phyloP scores from a whole-genome alignment of 2,329 filamentous ascomycete genomes.

The Aureobasidium sp. region DNA sequence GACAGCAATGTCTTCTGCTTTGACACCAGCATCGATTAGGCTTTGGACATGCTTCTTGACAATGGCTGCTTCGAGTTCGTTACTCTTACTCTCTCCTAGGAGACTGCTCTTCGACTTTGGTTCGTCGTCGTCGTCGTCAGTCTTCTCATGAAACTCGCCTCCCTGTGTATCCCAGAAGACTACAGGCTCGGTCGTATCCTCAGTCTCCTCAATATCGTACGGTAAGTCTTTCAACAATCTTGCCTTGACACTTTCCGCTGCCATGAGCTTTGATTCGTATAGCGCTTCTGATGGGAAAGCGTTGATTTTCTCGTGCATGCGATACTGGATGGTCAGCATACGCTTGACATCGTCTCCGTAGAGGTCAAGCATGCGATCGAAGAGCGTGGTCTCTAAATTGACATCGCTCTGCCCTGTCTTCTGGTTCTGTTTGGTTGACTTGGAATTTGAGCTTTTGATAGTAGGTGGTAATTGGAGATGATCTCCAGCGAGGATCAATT shows the following conservation, averaged over 20 bases:
- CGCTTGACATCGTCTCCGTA: slow-evolving; percentile 80
- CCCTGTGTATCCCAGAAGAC: slow-evolving; percentile 97
- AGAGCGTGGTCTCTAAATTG: slow-evolving; percentile 77
- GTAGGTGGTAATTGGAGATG: slow-evolving; percentile 92
- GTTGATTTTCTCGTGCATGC: slow-evolving; percentile 97
- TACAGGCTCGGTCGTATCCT: slow-evolving; percentile 80
- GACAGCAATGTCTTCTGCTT: slow-evolving; percentile 78
- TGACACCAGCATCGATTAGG: slow-evolving; percentile 72
- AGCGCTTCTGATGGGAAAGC: slow-evolving; percentile 82
- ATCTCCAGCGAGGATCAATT: slow-evolving; percentile 86
- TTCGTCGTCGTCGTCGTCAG: slow-evolving; percentile 63
- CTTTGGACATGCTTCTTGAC: slow-evolving; percentile 69
- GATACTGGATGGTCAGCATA: slow-evolving; percentile 95
- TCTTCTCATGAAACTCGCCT: slow-evolving; percentile 78
- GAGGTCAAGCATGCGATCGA: slow-evolving; percentile 75
- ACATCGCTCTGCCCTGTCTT: slow-evolving; percentile 28
- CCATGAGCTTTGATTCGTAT: slow-evolving; percentile 74
- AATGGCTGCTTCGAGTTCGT: slow-evolving; percentile 79
- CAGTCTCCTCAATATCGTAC: slow-evolving; percentile 69
- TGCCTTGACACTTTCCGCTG: slow-evolving; percentile 68
- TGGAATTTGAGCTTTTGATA: slow-evolving; percentile 65
- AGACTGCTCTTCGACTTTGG: slow-evolving; percentile 61
- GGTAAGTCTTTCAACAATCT: slow-evolving; percentile 70
- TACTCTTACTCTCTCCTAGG: slow-evolving; percentile 76
- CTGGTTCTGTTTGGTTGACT: slow-evolving; percentile 29